Conservation (phyloP, 352 stramenopile genomes). For the Phytophthora sojae region DNA sequence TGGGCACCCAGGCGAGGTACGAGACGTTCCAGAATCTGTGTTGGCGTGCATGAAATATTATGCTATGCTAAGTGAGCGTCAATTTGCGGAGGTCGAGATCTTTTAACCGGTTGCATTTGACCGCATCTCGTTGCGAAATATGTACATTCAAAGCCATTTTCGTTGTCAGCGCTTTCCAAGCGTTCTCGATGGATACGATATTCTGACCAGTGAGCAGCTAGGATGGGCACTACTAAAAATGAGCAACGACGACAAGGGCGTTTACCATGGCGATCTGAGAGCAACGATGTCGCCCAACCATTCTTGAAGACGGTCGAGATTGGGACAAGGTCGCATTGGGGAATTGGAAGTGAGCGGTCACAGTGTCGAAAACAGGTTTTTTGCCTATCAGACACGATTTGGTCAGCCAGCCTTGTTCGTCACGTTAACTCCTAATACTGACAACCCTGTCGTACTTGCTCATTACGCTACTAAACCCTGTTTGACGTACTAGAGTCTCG, state of each 20-base stretch:
- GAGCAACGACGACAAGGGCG: slow-evolving; percentile 7
- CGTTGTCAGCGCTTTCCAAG: slow-evolving; percentile 7
- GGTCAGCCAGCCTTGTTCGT: slow-evolving; percentile 15
- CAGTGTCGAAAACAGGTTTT: slow-evolving; percentile 5
- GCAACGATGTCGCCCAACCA: background rate
- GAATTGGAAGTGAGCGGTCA: slow-evolving; percentile 5
- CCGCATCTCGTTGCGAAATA: slow-evolving; percentile 11
- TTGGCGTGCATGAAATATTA: slow-evolving; percentile 19
- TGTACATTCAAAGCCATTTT: slow-evolving; percentile 11
- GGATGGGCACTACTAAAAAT: slow-evolving; percentile 5
- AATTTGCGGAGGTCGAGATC: slow-evolving; percentile 16
- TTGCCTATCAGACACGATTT: slow-evolving; percentile 13
- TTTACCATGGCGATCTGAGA: background rate
- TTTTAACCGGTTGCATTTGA: slow-evolving; percentile 21
- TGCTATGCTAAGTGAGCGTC: background rate
- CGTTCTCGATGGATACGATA: slow-evolving; percentile 6
- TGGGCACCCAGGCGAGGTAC: slow-evolving; percentile 11
- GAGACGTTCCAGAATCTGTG: background rate
- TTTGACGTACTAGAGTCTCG: slow-evolving; percentile 1
- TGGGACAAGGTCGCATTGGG: background rate
- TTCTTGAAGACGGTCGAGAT: slow-evolving; percentile 15
- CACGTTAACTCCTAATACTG: slow-evolving; percentile 9
- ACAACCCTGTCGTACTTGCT: background rate
- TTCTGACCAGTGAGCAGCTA: background rate
- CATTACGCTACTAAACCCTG: slow-evolving; percentile 1